Evolutionary conservation across 1,139 yeast genomes (phyloP).

Genomic region (Debaryomycetaceae sp.): DNA sequence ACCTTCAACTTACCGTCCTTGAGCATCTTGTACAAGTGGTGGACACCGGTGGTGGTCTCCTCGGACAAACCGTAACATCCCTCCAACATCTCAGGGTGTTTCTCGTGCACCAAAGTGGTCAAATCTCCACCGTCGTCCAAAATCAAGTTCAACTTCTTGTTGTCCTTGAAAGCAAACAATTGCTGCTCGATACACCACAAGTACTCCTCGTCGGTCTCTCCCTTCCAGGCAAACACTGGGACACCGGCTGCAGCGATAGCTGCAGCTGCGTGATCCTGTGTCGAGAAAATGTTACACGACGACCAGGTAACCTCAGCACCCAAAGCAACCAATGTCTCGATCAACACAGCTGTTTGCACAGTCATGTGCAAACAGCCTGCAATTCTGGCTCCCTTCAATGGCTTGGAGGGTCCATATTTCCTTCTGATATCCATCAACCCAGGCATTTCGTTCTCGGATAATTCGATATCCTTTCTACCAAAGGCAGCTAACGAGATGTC

Average conservation of each 20-base stretch:
- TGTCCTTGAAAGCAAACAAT: conserved; percentile 96
- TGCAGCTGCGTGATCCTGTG: conserved; percentile 99
- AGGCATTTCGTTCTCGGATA: conserved; percentile 99
- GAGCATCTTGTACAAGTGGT: conserved; percentile 96
- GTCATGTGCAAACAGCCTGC: conserved; percentile 99
- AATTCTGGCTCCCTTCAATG: conserved; percentile 97
- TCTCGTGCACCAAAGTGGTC: conserved; percentile 94
- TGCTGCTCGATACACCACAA: conserved; percentile 99
- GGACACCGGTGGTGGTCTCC: conserved; percentile 99
- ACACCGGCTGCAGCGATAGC: conserved; percentile 99
- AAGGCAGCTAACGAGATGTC: conserved; percentile 98
- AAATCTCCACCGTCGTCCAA: conserved; percentile 99
- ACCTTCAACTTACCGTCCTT: conserved; percentile 89
- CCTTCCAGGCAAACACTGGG: conserved; percentile 99
- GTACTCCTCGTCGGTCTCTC: conserved; percentile 99
- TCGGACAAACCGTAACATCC: conserved; percentile 96
- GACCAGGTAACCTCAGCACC: conserved; percentile 99
- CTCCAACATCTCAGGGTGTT: conserved; percentile 96
- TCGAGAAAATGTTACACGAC: conserved; percentile 98
- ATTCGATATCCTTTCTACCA: conserved; percentile 99
- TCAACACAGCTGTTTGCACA: conserved; percentile 98
- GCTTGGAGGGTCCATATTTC: conserved; percentile 89
- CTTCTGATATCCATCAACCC: conserved; percentile 98
- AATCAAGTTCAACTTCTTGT: conserved; percentile 92
- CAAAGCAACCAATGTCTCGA: conserved; percentile 93